These are phyloP conservation scores for Eremothecium coryli DNA, from an alignment of 1,139 yeast genomes.

Conservation along the genomic window DNA sequence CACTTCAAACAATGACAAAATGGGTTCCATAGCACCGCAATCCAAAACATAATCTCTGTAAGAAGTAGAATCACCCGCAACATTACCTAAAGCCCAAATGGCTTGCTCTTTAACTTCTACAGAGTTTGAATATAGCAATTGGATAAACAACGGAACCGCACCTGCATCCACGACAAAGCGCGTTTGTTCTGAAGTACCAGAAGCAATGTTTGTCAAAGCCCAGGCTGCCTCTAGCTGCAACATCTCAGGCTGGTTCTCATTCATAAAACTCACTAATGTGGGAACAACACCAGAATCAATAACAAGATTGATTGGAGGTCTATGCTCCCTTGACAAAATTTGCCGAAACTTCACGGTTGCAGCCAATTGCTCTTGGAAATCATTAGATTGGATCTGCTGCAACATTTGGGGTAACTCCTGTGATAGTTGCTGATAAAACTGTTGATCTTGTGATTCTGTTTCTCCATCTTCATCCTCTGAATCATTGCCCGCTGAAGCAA, in stretches of 20 bases:
- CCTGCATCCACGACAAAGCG: conserved; percentile 83
- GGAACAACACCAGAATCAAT: conserved; percentile 92
- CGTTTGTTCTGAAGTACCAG: conserved; percentile 90
- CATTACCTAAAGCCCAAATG: conserved; percentile 98
- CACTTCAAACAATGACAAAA: conserved; percentile 65
- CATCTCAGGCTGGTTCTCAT: conserved; percentile 67
- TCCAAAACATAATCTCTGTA: conserved; percentile 82
- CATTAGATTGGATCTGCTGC: conserved; percentile 66
- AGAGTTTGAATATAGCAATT: conserved; percentile 68
- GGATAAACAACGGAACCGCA: conserved; percentile 87
- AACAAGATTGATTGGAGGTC: conserved; percentile 95
- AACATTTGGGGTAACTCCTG: conserved; percentile 81
- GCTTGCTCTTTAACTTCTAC: conserved; percentile 96
- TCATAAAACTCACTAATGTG: conserved; percentile 77
- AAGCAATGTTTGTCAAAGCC: conserved; percentile 97
- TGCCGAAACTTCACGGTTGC: conserved; percentile 93
- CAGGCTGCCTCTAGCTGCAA: conserved; percentile 97
- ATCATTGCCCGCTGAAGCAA: conserved; percentile 33
- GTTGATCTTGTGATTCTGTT: conserved; percentile 32
- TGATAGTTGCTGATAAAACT: conserved; percentile 43
- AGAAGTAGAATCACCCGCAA: conserved; percentile 90
- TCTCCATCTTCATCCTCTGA: conserved; percentile 39
- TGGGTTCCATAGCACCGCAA: conserved; percentile 85
- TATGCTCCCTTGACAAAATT: conserved; percentile 84
- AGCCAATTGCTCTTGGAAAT: conserved; percentile 71